These are phyloP conservation scores for Mucor piriformis DNA, from an alignment of 371 early-diverging fungal genomes.

Conservation along the genomic window DNA sequence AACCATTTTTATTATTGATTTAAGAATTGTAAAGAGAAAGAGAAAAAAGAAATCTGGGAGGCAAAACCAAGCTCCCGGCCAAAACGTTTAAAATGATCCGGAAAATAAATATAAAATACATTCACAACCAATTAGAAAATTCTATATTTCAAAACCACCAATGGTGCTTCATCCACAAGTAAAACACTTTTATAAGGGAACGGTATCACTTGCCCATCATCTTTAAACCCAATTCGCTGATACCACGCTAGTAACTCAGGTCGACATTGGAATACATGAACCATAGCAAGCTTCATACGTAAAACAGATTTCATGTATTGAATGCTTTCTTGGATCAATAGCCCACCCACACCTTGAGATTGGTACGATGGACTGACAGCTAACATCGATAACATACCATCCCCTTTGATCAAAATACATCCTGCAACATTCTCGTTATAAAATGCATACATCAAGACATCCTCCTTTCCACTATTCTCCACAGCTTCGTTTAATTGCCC, in stretches of 20 bases:
- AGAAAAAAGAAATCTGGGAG: slow-evolving; percentile 2
- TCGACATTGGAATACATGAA: slow-evolving; percentile 42
- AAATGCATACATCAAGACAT: slow-evolving; percentile 19
- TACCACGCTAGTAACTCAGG: slow-evolving; percentile 55
- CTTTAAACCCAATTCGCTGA: slow-evolving; percentile 47
- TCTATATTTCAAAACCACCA: slow-evolving; percentile 1
- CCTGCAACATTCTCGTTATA: slow-evolving; percentile 32
- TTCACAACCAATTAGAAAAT: slow-evolving; percentile 9
- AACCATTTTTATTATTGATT: slow-evolving; percentile 14
- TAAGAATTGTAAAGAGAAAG: neutral
- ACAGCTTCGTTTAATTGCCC: slow-evolving; percentile 7
- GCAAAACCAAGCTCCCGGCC: neutral
- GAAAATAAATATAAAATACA: neutral
- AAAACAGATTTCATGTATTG: slow-evolving; percentile 37
- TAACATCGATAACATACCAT: slow-evolving; percentile 41
- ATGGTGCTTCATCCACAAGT: slow-evolving; percentile 12
- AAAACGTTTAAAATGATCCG: neutral
- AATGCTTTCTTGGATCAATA: slow-evolving; percentile 43
- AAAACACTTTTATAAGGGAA: slow-evolving; percentile 14
- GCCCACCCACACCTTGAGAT: slow-evolving; percentile 56
- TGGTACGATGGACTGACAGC: slow-evolving; percentile 52
- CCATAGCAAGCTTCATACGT: slow-evolving; percentile 27
- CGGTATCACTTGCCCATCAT: slow-evolving; percentile 40
- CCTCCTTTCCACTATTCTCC: slow-evolving; percentile 2
- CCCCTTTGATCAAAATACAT: slow-evolving; percentile 29